Base-by-base conservation (phyloP, 176 grass and related monocot genomes). In the Thinopyrum elongatum region DNA sequence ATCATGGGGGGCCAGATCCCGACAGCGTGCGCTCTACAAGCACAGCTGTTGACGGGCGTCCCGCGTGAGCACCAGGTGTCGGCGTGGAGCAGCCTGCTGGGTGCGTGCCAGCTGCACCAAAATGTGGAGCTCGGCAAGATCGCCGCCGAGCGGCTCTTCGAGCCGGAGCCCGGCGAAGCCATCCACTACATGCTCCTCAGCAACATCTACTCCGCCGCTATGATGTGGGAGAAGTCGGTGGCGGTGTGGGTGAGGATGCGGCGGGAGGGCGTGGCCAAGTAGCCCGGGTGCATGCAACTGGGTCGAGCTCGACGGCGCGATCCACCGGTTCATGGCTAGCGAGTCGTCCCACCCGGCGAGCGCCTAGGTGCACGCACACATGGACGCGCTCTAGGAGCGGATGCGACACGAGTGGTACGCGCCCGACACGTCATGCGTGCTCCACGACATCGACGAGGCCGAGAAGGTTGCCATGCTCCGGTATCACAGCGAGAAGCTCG, bases 101-200 rank as follows among this genome's bases (percentile, higher is more conserved):
- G 39, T 10, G 9, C 39, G 39, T 41, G 39, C 86, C 83, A 92
- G 15, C 75, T 92, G 64, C 90, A 97, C 67, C 57, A 76, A 44
- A 59, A 94, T 78, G 84, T 89, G 29, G 21, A 11, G 70, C 92
- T 97, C 5, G 95, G 95, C 25, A 78, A 87, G 82, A 36, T 92
- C 36, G 86, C 92, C 16, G 90, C 81, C 59, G 82, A 82, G 41
- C 77, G 88, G 77, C 77, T 97, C 49, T 77, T 97, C 29, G 86
- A 97, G 90, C 92, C 94, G 19, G 95, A 94, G 86, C 92, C 92
- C 8, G 72, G 94, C 25, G 90, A 94, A 85, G 86, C 92, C 1
- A 97, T 92, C 85, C 92, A 97, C 73, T 97, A 97, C 58, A 90
- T 97, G 10, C 88, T 98, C 39, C 91, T 95, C 14, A 94, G 91